Percentiles rank a stretch among this genome's conserved stretches.
Conservation (phyloP, 2,329 filamentous ascomycete genomes). For the Celoporthe dispersa region DNA sequence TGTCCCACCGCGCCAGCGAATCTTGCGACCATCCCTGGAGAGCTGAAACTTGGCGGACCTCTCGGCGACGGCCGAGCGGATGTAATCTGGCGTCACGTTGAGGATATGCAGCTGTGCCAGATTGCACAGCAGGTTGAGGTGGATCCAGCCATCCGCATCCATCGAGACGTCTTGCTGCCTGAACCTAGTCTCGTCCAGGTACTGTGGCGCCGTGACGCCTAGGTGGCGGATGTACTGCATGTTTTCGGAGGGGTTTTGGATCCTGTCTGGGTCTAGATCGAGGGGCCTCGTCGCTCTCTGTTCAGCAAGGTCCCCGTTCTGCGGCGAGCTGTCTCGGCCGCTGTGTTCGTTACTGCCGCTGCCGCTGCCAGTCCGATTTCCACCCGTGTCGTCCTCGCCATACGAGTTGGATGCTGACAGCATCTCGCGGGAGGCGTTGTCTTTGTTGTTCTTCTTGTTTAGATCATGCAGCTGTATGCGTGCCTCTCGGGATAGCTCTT, state of each 20-base stretch:
- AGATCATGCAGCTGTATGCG: slow-evolving; percentile 46
- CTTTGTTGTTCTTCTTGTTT: slow-evolving; percentile 42
- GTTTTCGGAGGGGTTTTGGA: slow-evolving; percentile 76
- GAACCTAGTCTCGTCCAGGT: slow-evolving; percentile 48
- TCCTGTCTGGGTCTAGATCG: slow-evolving; percentile 79
- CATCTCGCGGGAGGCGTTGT: slow-evolving; percentile 47
- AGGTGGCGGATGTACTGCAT: slow-evolving; percentile 79
- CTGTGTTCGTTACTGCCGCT: slow-evolving; percentile 37
- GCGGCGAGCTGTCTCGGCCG: slow-evolving; percentile 47
- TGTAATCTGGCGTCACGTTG: slow-evolving; percentile 79
- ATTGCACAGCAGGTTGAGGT: slow-evolving; percentile 78
- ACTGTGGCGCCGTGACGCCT: slow-evolving; percentile 52
- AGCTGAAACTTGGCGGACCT: slow-evolving; percentile 78
- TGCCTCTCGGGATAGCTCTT: slow-evolving; percentile 52
- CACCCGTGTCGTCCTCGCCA: slow-evolving; percentile 49
- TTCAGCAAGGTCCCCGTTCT: slow-evolving; percentile 54
- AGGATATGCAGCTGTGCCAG: slow-evolving; percentile 85
- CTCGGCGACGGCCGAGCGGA: slow-evolving; percentile 71
- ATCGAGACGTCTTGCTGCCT: slow-evolving; percentile 54
- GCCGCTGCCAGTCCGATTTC: slow-evolving; percentile 39
- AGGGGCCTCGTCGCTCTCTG: slow-evolving; percentile 78
- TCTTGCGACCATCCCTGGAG: slow-evolving; percentile 75
- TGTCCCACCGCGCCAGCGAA: slow-evolving; percentile 76
- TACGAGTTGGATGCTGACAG: slow-evolving; percentile 52
- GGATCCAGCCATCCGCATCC: slow-evolving; percentile 77